These are phyloP conservation scores for Ormosia semicastrata DNA, from an alignment of 306 rosid species.

Conservation along the genomic window DNA sequence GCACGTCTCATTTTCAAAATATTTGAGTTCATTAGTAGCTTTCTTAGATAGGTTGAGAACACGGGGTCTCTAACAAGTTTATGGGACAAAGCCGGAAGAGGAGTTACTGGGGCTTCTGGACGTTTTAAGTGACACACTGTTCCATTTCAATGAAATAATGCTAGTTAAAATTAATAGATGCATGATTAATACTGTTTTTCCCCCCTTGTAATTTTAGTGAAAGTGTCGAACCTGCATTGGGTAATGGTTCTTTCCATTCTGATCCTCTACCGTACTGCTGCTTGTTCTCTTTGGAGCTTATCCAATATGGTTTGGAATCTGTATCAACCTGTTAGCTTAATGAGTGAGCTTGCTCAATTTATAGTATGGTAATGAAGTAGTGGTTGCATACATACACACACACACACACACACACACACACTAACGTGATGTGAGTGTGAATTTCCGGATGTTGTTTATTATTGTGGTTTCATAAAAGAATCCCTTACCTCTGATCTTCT, in stretches of 20 bases:
- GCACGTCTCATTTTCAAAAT: slow-evolving; percentile 15
- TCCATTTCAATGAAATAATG: slow-evolving; percentile 6
- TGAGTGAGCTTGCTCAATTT: background rate
- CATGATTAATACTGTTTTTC: background rate
- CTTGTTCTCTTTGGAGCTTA: background rate
- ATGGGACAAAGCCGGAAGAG: slow-evolving; percentile 11
- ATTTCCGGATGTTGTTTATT: background rate
- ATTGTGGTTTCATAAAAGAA: background rate
- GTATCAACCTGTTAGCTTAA: slow-evolving; percentile 30
- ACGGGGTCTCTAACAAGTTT: slow-evolving; percentile 26
- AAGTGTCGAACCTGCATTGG: slow-evolving; percentile 28
- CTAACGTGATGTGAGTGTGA: background rate
- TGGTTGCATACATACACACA: background rate
- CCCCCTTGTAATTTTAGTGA: background rate
- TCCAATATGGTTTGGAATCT: slow-evolving; percentile 21
- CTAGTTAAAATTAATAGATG: background rate
- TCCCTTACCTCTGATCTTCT: slow-evolving; percentile 36
- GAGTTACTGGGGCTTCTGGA: background rate
- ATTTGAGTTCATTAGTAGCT: slow-evolving; percentile 24
- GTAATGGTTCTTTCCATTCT: slow-evolving; percentile 13
- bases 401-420: background rate
- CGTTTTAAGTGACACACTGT: slow-evolving; percentile 16
- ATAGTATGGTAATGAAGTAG: background rate
- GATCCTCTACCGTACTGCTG: background rate
- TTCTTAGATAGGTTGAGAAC: slow-evolving; percentile 30